Percentiles rank a stretch among this genome's conserved stretches.
Evolutionary conservation across 768 basidiomycete species (phyloP).

Genomic region (Termitomyces sp.): DNA sequence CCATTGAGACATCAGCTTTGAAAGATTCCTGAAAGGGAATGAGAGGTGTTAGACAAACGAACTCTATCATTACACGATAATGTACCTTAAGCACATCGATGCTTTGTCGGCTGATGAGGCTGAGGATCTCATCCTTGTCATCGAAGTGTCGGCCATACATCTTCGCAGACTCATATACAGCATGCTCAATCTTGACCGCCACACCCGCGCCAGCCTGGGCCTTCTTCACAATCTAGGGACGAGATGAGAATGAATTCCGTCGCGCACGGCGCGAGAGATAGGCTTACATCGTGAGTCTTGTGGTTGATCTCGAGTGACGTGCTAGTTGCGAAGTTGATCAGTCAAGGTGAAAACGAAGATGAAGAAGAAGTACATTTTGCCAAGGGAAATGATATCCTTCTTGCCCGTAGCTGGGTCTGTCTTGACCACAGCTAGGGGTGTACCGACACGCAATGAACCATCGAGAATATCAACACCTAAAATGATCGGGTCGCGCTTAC

Average conservation of each 20-base stretch:
- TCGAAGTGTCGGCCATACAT: conserved; percentile 96
- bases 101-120: conserved; percentile 85
- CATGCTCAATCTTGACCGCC: conserved; percentile 97
- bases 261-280: neutral
- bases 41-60: neutral
- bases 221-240: conserved; percentile 77
- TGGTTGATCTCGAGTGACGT: conserved; percentile 98
- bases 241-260: conserved; percentile 2
- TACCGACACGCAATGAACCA: conserved; percentile 85
- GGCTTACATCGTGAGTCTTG: conserved; percentile 71
- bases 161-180: conserved; percentile 91
- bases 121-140: conserved; percentile 91
- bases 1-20: conserved; percentile 81
- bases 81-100: conserved; percentile 92
- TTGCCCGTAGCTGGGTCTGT: conserved; percentile 82
- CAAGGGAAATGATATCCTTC: conserved; percentile 87
- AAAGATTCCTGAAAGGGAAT: conserved; percentile 58
- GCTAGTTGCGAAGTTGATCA: conserved; percentile 33
- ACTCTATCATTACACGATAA: conserved; percentile 1
- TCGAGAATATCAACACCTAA: conserved; percentile 95
- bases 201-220: conserved; percentile 93
- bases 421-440: conserved; percentile 93
- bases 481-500: conserved; percentile 96
- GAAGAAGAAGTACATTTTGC: conserved; percentile 73
- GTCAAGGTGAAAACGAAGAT: neutral